A percentile compares a stretch with the other conserved stretches of the same genome.
These are phyloP conservation scores for Adansonia gregorii DNA, from an alignment of 441 rosid genomes.

Conservation along the genomic window DNA sequence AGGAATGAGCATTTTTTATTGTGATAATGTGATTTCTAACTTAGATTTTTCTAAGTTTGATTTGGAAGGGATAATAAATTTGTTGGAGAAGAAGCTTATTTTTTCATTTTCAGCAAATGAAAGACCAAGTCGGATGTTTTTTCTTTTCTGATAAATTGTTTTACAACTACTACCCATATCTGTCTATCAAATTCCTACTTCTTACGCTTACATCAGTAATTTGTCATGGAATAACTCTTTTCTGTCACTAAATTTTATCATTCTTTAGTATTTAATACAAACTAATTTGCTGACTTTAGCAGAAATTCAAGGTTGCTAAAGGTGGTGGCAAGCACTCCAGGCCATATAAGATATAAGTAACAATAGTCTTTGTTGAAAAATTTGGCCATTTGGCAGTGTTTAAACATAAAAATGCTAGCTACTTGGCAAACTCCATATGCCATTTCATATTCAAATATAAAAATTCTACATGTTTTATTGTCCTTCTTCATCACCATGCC, in stretches of 20 bases:
- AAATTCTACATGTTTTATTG: not conserved
- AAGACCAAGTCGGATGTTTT: no score
- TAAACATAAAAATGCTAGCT: not conserved
- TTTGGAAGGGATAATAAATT: not conserved
- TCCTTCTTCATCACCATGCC: not conserved
- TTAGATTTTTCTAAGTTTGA: not conserved
- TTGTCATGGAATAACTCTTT: not conserved
- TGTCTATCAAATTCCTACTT: no score
- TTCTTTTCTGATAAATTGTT: no score
- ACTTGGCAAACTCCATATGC: not conserved
- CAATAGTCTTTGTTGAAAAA: not conserved
- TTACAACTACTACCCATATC: no score
- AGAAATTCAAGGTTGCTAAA: not conserved
- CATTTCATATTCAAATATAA: not conserved
- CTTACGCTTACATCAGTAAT: not conserved
- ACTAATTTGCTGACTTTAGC: not conserved
- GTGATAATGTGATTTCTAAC: no score
- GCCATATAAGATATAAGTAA: not conserved
- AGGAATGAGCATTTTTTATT: no score
- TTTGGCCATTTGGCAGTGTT: not conserved
- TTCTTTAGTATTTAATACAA: not conserved
- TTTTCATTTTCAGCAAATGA: not conserved
- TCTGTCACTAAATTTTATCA: not conserved
- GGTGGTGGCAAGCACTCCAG: not conserved
- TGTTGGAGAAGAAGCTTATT: not conserved